Base-by-base conservation (phyloP, 495 filamentous ascomycete genomes). In the Aspergillus cavernicola region DNA sequence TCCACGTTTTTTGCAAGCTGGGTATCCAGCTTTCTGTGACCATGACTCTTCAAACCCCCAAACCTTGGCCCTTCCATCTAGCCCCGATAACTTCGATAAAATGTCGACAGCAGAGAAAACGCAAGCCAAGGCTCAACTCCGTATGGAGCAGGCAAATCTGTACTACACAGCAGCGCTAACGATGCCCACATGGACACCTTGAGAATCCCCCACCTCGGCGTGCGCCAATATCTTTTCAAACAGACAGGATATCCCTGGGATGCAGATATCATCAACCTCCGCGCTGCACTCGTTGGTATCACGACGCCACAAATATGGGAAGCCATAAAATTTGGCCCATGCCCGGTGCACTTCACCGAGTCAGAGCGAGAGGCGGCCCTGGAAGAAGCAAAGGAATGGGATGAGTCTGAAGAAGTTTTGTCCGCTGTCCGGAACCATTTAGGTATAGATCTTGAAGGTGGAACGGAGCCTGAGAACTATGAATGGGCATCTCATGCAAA, bases 121-220 rank as follows among this genome's bases (percentile, higher is more conserved):
- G n/a, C n/a, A n/a, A n/a, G n/a, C n/a, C n/a, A n/a, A n/a, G n/a
- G n/a, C n/a, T n/a, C n/a, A n/a, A n/a, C n/a, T n/a, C n/a, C n/a
- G n/a, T n/a, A n/a, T n/a, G n/a, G n/a, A n/a, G 61, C 66, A 68
- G 53, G 62, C 67, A 24, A 72, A 72, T 24, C 65, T 70, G 19
- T 72, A 65, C 46, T 72, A 70, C 49, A 72, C 69, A 57, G 69
- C 69, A 4, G 59, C 46, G 52, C 66, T 39, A 71, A 69, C 55
- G 54, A 63, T 0, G 0, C 56, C 52, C 65, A 71, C 22, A 62
- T 65, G 58, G 32, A 61, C 35, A 23, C 49, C 0, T 45, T 73
- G 18, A 65, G 50, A 58, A 31, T 61, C 23, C 65, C 66, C 42
- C 28, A 66, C 53, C 58, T 67, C 35, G 58, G 59, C 26, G 66